A percentile compares a stretch with the other conserved stretches of the same genome.
Evolutionary conservation across 495 filamentous ascomycete genomes (phyloP).

Genomic region (Hamigera avellanea): DNA sequence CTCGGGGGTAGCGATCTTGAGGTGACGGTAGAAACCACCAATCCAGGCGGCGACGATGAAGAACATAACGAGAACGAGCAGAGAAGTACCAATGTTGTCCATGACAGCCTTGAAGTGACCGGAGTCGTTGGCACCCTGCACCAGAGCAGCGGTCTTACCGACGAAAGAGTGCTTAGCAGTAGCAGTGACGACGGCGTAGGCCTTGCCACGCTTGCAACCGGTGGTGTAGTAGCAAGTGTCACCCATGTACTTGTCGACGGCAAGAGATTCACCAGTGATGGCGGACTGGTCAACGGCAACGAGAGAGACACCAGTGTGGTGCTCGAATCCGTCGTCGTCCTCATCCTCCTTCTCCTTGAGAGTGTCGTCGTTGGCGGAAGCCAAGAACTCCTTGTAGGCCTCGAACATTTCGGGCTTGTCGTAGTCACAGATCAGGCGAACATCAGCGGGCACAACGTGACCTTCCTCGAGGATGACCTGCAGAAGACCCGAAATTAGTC

Average conservation of each 20-base stretch:
- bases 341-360: conserved; percentile 55
- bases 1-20: conserved; percentile 55
- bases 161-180: conserved; percentile 60
- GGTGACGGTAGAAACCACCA: conserved; percentile 63
- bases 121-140: conserved; percentile 57
- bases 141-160: conserved; percentile 58
- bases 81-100: conserved; percentile 66
- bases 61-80: conserved; percentile 61
- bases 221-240: conserved; percentile 65
- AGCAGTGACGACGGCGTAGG: conserved; percentile 52
- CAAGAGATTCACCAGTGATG: conserved; percentile 69
- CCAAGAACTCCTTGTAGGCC: conserved; percentile 56
- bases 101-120: conserved; percentile 79
- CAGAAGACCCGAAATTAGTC: background rate
- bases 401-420: conserved; percentile 57
- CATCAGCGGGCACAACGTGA: conserved; percentile 61
- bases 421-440: conserved; percentile 68
- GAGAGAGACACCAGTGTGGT: conserved; percentile 51
- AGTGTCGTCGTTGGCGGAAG: conserved; percentile 43
- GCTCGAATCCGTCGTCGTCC: conserved; percentile 43
- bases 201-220: conserved; percentile 69
- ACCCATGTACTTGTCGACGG: conserved; percentile 68
- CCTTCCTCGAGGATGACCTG: conserved; percentile 68
- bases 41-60: conserved; percentile 64
- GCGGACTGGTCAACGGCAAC: conserved; percentile 62